Base-by-base conservation (phyloP, 2,329 filamentous ascomycete species). In the Cladobotryum protrusum region DNA sequence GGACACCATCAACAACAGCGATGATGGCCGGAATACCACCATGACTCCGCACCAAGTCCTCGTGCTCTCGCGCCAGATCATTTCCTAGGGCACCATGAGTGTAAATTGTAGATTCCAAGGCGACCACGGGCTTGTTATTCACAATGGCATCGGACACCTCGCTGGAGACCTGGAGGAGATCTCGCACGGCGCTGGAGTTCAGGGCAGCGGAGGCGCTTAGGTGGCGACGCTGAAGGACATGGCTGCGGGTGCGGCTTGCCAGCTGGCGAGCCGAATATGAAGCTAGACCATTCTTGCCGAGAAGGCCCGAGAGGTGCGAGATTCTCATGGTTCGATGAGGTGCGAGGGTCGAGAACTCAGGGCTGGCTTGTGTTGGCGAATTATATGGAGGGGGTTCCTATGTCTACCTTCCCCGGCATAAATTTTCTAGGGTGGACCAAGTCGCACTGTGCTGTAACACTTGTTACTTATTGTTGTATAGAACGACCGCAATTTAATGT, bases 61-160 rank as follows among this genome's bases (percentile, higher is more conserved):
- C 89, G 52, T 97, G 80, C 67, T 97, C 89, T 46, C 95, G 78
- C 43, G 85, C 78, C 17, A 81, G 71, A 42, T 78, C 76, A 33
- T 82, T 79, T n/a, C 89, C 88, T 13, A 99, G 75, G 18, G 86
- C 83, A 37, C 90, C 91, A 70, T 99, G 93, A 1, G 93, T 99
- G 69, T 99, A 97, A 59, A 99, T 97, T 4, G 93, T 96, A 2
- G 89, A 90, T 69, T 99, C 93, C 4, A 99, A 77, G 14, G 92
- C 93, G 11, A 99, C 91, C 4, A 99, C 85, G 1, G 93, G 92
- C 60, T 82, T 84, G 50, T 84, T 83, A 12, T 81, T 79, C 39
- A 81, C 75, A 43, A 96, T 67, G 36, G 91, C 92, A 63, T 89
- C 82, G 47, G 77, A 74, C 12, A 99, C 85, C 68, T 97, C 92